Evolutionary conservation across 352 stramenopile genomes (phyloP).

Genomic region (Phytophthora citrophthora): DNA sequence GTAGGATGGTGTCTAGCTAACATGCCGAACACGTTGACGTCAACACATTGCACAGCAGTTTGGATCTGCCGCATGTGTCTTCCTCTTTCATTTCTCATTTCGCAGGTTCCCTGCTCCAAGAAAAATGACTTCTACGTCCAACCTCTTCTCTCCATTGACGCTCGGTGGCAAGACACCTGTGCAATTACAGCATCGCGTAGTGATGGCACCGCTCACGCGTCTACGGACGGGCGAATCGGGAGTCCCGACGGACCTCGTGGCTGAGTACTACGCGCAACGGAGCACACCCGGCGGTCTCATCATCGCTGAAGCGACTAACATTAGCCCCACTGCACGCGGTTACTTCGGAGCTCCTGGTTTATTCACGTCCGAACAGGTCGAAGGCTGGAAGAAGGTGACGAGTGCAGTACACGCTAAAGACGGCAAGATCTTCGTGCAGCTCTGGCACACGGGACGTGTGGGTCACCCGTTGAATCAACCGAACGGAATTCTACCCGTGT

Average conservation of each 20-base stretch:
- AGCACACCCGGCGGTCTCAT: conserved; percentile 60
- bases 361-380: conserved; percentile 48
- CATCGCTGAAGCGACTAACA: conserved; percentile 68
- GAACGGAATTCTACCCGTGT: conserved; percentile 51
- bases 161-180: conserved; percentile 51
- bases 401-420: conserved; percentile 77
- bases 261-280: conserved; percentile 72
- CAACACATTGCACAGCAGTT: conserved; percentile 18
- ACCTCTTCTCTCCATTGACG: conserved; percentile 57
- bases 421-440: conserved; percentile 81
- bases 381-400: conserved; percentile 61
- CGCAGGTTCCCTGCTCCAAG: neutral
- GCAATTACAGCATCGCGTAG: conserved; percentile 65
- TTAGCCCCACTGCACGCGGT: conserved; percentile 42
- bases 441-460: conserved; percentile 85
- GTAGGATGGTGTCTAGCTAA: neutral
- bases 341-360: conserved; percentile 58
- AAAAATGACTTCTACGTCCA: conserved; percentile 23
- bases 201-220: conserved; percentile 75
- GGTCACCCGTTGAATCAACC: conserved; percentile 66
- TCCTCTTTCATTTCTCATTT: conserved; percentile 7
- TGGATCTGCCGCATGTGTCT: conserved; percentile 1
- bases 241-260: conserved; percentile 45
- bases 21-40: conserved; percentile 25
- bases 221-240: conserved; percentile 41